Conservation (phyloP, 352 stramenopile genomes). For the Globisporangium barbulae region DNA sequence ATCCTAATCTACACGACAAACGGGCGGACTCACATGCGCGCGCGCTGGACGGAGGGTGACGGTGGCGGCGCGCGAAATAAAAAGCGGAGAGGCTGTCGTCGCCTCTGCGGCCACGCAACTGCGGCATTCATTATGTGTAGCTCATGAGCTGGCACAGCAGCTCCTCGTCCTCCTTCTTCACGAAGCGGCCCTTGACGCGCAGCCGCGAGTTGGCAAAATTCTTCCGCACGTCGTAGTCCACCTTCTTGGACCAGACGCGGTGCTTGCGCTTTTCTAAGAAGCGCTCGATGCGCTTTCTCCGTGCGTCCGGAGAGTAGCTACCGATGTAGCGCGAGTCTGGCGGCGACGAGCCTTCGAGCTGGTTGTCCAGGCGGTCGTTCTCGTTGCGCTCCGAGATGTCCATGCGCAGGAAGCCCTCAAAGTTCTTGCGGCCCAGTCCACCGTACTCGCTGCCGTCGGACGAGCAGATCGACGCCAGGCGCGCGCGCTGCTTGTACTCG, state of each 20-base stretch:
- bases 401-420: slow-evolving; percentile 82
- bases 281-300: slow-evolving; percentile 80
- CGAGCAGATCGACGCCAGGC: slow-evolving; percentile 70
- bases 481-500: slow-evolving; percentile 70
- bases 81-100: slow-evolving; percentile 8
- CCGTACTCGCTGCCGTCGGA: slow-evolving; percentile 77
- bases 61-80: slow-evolving; percentile 5
- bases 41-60: neutral
- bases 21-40: neutral
- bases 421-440: slow-evolving; percentile 60
- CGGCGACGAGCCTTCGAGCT: slow-evolving; percentile 25
- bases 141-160: slow-evolving; percentile 81
- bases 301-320: slow-evolving; percentile 85
- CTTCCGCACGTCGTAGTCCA: slow-evolving; percentile 99
- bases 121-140: slow-evolving; percentile 48
- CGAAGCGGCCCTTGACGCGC: slow-evolving; percentile 97
- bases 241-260: slow-evolving; percentile 96
- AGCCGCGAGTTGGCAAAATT: slow-evolving; percentile 98
- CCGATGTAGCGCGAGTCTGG: slow-evolving; percentile 72
- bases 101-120: neutral
- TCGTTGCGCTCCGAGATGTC: slow-evolving; percentile 71
- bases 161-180: slow-evolving; percentile 98
- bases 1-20: slow-evolving; percentile 21
- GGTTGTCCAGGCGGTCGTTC: slow-evolving; percentile 26
- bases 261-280: slow-evolving; percentile 93